Conservation (phyloP, 371 early-diverging fungal species). For the Apophysomyces trapeziformis region DNA sequence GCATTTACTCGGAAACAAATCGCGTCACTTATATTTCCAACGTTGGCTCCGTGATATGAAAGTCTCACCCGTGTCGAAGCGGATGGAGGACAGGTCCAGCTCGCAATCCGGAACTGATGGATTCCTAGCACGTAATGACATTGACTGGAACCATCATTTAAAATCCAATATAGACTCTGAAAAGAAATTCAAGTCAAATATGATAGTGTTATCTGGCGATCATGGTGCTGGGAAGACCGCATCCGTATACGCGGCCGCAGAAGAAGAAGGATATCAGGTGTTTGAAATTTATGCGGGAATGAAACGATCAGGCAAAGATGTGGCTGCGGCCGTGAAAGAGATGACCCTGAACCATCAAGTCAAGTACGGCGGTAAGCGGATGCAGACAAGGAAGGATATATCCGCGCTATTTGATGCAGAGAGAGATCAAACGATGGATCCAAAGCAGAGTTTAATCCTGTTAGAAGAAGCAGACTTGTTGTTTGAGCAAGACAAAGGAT, state of each 20-base stretch:
- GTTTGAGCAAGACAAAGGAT: slow-evolving; percentile 83
- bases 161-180: slow-evolving; percentile 12
- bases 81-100: too few species aligned
- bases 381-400: slow-evolving; percentile 15
- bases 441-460: slow-evolving; percentile 69
- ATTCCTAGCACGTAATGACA: not conserved
- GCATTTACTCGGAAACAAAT: slow-evolving; percentile 31
- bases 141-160: not conserved
- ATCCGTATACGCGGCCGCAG: slow-evolving; percentile 75
- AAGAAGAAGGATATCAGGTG: slow-evolving; percentile 72
- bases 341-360: slow-evolving; percentile 77
- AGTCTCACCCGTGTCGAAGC: slow-evolving; percentile 27
- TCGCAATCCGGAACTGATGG: not conserved
- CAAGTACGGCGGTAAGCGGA: slow-evolving; percentile 15
- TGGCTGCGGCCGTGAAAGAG: slow-evolving; percentile 68
- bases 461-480: slow-evolving; percentile 85
- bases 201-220: slow-evolving; percentile 72
- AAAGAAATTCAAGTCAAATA: slow-evolving; percentile 51
- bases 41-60: slow-evolving; percentile 50
- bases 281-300: slow-evolving; percentile 77
- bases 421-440: not conserved
- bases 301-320: slow-evolving; percentile 73
- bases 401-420: not conserved
- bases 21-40: slow-evolving; percentile 29
- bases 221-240: slow-evolving; percentile 82